A percentile compares a stretch with the other conserved stretches of the same genome.
These are phyloP conservation scores for Penicillium sp. DNA, from an alignment of 2,329 filamentous ascomycete species.

Conservation along the genomic window DNA sequence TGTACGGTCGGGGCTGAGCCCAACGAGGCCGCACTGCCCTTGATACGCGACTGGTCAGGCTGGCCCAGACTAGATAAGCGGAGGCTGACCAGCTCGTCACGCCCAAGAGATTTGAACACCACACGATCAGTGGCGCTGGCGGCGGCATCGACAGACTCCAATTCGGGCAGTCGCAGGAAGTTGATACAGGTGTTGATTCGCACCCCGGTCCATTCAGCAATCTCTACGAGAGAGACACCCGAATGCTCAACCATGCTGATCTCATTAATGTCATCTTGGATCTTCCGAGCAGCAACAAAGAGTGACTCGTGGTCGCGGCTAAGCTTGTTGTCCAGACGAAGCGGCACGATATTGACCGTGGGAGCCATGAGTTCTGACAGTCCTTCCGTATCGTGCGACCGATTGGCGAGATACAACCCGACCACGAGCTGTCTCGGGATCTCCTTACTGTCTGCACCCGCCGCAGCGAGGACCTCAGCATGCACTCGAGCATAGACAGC, in stretches of 20 bases:
- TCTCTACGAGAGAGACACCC: constrained; percentile 65
- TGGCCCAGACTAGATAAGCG: not conserved
- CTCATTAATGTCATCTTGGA: constrained; percentile 66
- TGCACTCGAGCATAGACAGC: constrained; percentile 64
- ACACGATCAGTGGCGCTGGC: constrained; percentile 1
- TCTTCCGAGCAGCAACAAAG: constrained; percentile 53
- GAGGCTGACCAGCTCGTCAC: constrained; percentile 10
- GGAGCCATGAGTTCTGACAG: constrained; percentile 59
- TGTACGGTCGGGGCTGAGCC: constrained; percentile 3
- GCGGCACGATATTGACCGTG: constrained; percentile 75
- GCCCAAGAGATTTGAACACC: constrained; percentile 10
- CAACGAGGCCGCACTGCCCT: constrained; percentile 10
- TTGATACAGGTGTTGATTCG: constrained; percentile 74
- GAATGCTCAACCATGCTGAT: constrained; percentile 59
- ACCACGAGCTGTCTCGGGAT: constrained; percentile 54
- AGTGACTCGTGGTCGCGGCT: constrained; percentile 34
- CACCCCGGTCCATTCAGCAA: constrained; percentile 71
- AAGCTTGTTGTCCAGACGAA: constrained; percentile 52
- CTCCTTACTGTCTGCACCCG: constrained; percentile 5
- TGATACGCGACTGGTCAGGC: constrained; percentile 1
- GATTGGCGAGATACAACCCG: constrained; percentile 81
- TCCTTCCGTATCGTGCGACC: constrained; percentile 54
- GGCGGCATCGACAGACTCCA: constrained; percentile 10
- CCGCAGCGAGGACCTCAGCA: constrained; percentile 23
- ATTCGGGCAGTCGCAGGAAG: constrained; percentile 62